Evolutionary conservation across 164 flowering plant species (phyloP).

Genomic region (Sextonia rubra): DNA sequence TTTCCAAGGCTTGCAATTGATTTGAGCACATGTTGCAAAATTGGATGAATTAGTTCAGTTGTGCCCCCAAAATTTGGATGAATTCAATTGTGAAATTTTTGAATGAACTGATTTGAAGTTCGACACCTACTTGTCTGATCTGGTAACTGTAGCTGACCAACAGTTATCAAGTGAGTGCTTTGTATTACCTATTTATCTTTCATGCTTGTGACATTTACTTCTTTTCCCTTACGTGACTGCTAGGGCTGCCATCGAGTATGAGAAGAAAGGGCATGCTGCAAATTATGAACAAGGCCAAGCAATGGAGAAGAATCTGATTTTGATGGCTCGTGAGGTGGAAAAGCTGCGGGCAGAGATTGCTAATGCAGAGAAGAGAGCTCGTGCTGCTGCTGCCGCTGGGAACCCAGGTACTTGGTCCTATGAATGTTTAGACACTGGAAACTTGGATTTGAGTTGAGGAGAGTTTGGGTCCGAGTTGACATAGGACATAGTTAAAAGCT

Average conservation of each 20-base stretch:
- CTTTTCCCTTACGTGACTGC: background rate
- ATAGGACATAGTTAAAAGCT: no score
- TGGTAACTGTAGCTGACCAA: no score
- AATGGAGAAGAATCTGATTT: slow-evolving; percentile 84
- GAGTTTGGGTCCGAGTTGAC: no score
- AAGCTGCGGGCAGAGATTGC: slow-evolving; percentile 92
- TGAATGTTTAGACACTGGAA: background rate
- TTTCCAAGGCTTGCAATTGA: no score
- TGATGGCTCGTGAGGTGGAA: slow-evolving; percentile 93
- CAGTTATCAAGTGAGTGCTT: background rate
- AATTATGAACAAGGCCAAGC: slow-evolving; percentile 84
- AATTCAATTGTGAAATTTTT: no score
- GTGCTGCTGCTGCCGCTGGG: slow-evolving; percentile 65
- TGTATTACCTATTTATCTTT: background rate
- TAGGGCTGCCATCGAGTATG: slow-evolving; percentile 90
- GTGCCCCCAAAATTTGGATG: no score
- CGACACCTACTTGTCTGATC: no score
- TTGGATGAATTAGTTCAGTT: no score
- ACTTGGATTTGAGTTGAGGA: no score
- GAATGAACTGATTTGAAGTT: no score
- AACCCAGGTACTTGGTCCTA: slow-evolving; percentile 50
- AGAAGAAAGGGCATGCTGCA: slow-evolving; percentile 88
- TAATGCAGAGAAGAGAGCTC: slow-evolving; percentile 79
- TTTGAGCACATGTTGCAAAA: no score
- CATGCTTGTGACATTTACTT: background rate